Evolutionary conservation across 208 protist species (phyloP), one percentile per base, ranked within the genome.

Genomic region (Trypanosoma congolense): DNA sequence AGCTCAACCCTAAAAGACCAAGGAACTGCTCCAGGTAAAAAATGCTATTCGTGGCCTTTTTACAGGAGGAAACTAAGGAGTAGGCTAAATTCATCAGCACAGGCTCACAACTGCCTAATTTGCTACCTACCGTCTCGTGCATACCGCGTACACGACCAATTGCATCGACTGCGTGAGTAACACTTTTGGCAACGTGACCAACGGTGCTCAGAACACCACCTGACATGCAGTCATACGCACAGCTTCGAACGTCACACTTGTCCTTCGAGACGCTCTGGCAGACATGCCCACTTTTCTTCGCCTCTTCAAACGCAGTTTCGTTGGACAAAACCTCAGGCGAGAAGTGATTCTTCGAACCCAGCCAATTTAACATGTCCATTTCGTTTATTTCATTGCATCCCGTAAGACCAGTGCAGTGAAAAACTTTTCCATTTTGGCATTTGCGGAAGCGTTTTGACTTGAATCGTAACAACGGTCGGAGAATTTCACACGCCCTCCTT

Each of bases 1-100:
- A 29, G 3, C 41, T 25, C 4, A 77, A 38, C 0, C 53, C 77
- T 21, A 74, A 30, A 6, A 80, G 33, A 4, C 73, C 68, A 16
- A 42, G 52, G 52, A 38, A 52, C 35, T 77, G 43, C 16, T 59
- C 50, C 31, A 71, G 16, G 5, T 51, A 18, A 28, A 51, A 49
- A 3, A 55, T 25, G 9, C 8, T 40, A 16, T 47, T 54, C 25
- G 30, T 30, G 21, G 47, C 55, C 28, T 9, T 36, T 24, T 47
- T 22, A 50, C 76, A 83, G 18, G 46, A 46, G 16, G 29, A 22
- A 29, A 57, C 3, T 12, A 78, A 16, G 21, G 66, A 55, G 5
- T 67, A 64, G 22, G 72, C 55, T 12, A 69, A 2, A 19, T 3
- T 41, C 10, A 8, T 24, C 14, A 80, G 25, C 26, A 75, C 43